Evolutionary conservation across 2,329 filamentous ascomycete species (phyloP), one percentile per base, ranked within the genome.

Genomic region (Rhinocladiella mackenziei): DNA sequence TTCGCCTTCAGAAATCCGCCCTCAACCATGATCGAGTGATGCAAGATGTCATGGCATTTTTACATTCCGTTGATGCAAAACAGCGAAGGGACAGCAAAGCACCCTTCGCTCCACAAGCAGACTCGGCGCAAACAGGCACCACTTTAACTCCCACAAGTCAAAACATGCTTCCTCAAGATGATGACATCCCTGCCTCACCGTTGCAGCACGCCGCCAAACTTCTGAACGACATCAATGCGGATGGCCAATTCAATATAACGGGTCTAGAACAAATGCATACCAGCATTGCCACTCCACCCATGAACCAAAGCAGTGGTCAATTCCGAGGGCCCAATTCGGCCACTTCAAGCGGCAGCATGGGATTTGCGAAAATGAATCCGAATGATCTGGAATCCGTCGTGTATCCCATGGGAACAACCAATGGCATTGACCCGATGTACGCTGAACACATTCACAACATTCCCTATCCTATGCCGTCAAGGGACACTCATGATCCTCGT

Each of bases 381-480:
- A 71, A 71, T 10, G 81, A 84, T 43, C 64, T 84, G 32, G 81
- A 85, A 50, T 77, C 75, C 52, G 77, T 94, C 41, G 89, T 96
- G 7, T 97, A 96, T 62, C 89, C 91, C 0, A 88, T 94, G 11
- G 89, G 89, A 13, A 81, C 89, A 54, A 92, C 84, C 0, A 86
- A 94, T 54, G 89, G 89, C 40, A 96, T 96, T 55, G 89, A 96
- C 61, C 89, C 91, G 1, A 92, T 94, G 75, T 89, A 91, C 61
- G 84, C 86, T 56, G 89, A 96, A 58, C 89, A 96, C 60, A 88
- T 96, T 60, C 81, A 91, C 68, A 95, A 94, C 62, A 94, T 96
- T 43, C 88, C 89, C 0, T 97, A 95, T 61, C 75, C 83, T 6
- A 73, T 87, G 66, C 87, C 78, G 11, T 55, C 65, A 34, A 43